phyloP scores from a whole-genome alignment of 139 green algal genomes.

The Micromonas commoda region DNA sequence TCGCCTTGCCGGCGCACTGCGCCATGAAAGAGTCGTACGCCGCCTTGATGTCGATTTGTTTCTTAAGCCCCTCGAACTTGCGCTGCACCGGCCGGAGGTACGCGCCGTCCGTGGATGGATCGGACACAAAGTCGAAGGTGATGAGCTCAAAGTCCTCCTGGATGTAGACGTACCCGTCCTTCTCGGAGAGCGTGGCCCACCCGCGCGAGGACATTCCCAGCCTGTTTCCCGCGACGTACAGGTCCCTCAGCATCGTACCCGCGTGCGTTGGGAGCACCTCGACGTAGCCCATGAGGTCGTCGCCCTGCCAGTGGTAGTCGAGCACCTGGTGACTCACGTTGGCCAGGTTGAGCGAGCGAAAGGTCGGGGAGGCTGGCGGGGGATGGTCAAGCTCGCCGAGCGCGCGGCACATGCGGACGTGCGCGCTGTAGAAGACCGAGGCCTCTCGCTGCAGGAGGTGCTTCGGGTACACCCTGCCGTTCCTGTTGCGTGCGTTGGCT shows the following conservation, averaged over 20 bases:
- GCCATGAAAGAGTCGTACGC: constrained; percentile 17
- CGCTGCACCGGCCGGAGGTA: constrained; percentile 38
- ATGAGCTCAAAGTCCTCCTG: constrained; percentile 65
- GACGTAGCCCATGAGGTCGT: constrained; percentile 55
- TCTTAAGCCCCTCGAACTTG: not conserved
- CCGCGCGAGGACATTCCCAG: constrained; percentile 54
- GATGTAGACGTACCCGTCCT: constrained; percentile 44
- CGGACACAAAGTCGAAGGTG: constrained; percentile 66
- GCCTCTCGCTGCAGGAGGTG: not conserved
- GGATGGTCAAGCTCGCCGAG: constrained; percentile 30
- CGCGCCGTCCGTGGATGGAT: constrained; percentile 47
- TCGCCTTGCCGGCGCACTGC: not conserved
- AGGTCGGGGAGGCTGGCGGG: not conserved
- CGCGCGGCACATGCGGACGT: not conserved
- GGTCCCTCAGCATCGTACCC: constrained; percentile 55
- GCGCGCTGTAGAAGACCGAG: not conserved
- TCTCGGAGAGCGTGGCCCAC: constrained; percentile 52
- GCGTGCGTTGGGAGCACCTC: constrained; percentile 58
- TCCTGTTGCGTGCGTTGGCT: constrained; percentile 56
- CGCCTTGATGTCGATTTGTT: constrained; percentile 13
- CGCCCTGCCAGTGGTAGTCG: constrained; percentile 52
- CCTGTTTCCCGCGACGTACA: constrained; percentile 55
- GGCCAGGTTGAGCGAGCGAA: not conserved
- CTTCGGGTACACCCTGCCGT: constrained; percentile 61
- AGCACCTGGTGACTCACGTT: constrained; percentile 41